Evolutionary conservation across 2,329 filamentous ascomycete genomes (phyloP).

Genomic region (Pseudocercospora musae): DNA sequence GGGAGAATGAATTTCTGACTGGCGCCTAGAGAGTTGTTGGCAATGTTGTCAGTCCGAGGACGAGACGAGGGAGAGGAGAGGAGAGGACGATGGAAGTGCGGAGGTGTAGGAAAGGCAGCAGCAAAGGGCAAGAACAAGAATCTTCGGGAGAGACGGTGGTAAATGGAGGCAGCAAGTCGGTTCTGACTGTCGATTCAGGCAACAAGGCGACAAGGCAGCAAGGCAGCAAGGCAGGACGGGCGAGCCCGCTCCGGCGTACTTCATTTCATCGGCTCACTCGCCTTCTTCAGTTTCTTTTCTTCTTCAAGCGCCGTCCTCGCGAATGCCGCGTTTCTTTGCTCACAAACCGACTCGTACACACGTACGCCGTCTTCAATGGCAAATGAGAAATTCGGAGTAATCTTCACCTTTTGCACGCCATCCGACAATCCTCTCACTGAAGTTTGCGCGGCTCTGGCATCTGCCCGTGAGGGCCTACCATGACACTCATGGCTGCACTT

Average conservation of each 20-base stretch:
- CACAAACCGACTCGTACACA: slow-evolving; percentile 58
- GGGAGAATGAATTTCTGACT: neutral
- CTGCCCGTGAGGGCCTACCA: slow-evolving; percentile 86
- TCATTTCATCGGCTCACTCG: slow-evolving; percentile 9
- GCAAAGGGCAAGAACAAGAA: neutral
- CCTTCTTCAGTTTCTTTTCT: slow-evolving; percentile 22
- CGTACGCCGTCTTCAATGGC: slow-evolving; percentile 45
- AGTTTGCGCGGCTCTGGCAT: slow-evolving; percentile 38
- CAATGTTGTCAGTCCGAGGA: neutral
- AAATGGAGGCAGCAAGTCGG: neutral
- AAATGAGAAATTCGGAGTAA: slow-evolving; percentile 99
- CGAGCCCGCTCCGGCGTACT: neutral
- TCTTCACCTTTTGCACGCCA: slow-evolving; percentile 60
- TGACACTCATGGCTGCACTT: slow-evolving; percentile 75
- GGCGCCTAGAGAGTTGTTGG: too few species aligned
- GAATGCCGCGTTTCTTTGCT: slow-evolving; percentile 97
- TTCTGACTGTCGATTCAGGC: neutral
- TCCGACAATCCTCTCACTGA: slow-evolving; percentile 10
- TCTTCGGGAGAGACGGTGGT: neutral
- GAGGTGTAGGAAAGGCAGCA: neutral
- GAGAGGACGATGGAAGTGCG: too few species aligned
- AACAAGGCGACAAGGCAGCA: too few species aligned
- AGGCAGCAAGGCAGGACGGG: neutral
- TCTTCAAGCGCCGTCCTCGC: slow-evolving; percentile 73
- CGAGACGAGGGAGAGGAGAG: neutral